These are phyloP conservation scores for Dothistroma septosporum DNA, from an alignment of 2,329 filamentous ascomycete species.

Conservation along the genomic window DNA sequence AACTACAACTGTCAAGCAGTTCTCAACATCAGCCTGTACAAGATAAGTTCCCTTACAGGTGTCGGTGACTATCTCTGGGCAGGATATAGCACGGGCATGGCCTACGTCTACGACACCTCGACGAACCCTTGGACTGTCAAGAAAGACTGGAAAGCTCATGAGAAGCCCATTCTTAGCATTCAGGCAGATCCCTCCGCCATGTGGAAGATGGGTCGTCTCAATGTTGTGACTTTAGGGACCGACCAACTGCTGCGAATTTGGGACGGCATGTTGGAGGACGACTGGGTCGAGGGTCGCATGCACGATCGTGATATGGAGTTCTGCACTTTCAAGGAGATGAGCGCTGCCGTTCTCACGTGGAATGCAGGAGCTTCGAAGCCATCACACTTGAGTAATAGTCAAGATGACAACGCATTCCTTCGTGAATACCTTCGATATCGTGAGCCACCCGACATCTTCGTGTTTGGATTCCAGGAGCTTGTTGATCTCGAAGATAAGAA, in stretches of 20 bases:
- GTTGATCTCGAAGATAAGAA: conserved; percentile 97
- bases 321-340: conserved; percentile 79
- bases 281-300: conserved; percentile 92
- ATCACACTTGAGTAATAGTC: conserved; percentile 66
- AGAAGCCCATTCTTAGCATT: conserved; percentile 71
- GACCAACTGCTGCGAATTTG: conserved; percentile 81
- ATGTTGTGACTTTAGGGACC: conserved; percentile 80
- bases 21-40: conserved; percentile 86
- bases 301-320: conserved; percentile 76
- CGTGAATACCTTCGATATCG: conserved; percentile 72
- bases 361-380: conserved; percentile 97
- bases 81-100: conserved; percentile 88
- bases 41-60: conserved; percentile 82
- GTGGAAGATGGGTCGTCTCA: conserved; percentile 77
- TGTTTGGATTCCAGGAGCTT: conserved; percentile 98
- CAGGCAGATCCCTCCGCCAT: conserved; percentile 74
- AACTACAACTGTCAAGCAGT: conserved; percentile 75
- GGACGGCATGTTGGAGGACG: conserved; percentile 90
- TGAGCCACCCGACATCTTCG: conserved; percentile 77
- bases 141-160: conserved; percentile 94
- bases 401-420: conserved; percentile 72
- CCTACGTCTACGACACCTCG: conserved; percentile 84
- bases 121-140: conserved; percentile 80
- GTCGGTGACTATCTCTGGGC: conserved; percentile 85
- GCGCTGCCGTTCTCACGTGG: conserved; percentile 83